phyloP scores from a whole-genome alignment of 164 flowering plant genomes.

The Stephania yunnanensis region DNA sequence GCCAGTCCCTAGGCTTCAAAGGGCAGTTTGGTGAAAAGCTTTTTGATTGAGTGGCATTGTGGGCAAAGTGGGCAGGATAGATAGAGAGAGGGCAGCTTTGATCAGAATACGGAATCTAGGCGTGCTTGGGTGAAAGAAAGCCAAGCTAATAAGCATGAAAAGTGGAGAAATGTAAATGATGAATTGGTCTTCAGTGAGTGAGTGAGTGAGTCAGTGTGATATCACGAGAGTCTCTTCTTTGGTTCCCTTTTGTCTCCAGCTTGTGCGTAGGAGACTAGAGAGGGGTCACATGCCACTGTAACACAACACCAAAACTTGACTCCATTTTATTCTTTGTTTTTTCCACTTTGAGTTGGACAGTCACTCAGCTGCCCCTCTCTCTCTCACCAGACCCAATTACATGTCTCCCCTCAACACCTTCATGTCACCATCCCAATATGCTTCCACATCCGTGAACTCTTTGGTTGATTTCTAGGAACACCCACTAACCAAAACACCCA shows the following conservation, averaged over 20 bases:
- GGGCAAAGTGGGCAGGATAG: neutral
- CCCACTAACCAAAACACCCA: too few relatives aligned
- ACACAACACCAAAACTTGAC: neutral
- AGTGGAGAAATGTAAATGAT: neutral
- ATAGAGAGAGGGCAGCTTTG: constrained; percentile 4
- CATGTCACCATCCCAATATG: neutral
- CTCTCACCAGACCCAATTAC: neutral
- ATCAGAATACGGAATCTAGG: constrained; percentile 11
- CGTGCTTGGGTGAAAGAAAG: constrained; percentile 7
- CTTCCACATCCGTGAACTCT: constrained; percentile 5
- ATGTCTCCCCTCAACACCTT: neutral
- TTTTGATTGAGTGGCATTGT: neutral
- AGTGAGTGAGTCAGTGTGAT: neutral
- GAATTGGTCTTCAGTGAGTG: constrained; percentile 3
- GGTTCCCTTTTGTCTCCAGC: constrained; percentile 9
- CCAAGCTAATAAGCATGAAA: constrained; percentile 2
- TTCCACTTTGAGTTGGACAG: neutral
- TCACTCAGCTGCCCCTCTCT: neutral
- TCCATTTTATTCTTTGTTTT: constrained; percentile 4
- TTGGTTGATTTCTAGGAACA: too few relatives aligned
- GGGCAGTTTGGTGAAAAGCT: neutral
- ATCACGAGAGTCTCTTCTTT: constrained; percentile 15
- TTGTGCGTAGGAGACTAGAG: neutral
- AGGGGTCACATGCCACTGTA: constrained; percentile 4
- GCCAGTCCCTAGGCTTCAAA: neutral